These are phyloP conservation scores for Didymella pinodella DNA, from an alignment of 2,329 filamentous ascomycete genomes.

Conservation along the genomic window DNA sequence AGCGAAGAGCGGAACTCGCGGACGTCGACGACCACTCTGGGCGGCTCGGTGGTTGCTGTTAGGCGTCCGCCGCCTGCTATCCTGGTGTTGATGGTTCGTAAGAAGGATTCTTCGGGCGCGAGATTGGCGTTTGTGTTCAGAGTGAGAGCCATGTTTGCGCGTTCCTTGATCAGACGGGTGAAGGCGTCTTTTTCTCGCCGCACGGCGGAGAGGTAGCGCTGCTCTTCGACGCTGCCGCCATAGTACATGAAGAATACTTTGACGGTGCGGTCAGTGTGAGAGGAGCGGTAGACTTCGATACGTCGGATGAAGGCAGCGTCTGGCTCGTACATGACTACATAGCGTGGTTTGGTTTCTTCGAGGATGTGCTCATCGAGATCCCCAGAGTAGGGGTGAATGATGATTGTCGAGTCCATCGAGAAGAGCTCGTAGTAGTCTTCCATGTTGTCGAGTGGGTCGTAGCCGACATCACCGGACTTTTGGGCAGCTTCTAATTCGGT, in stretches of 20 bases:
- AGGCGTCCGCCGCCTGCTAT: slow-evolving; percentile 93
- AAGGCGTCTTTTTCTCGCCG: slow-evolving; percentile 97
- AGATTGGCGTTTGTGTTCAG: slow-evolving; percentile 71
- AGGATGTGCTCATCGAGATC: slow-evolving; percentile 97
- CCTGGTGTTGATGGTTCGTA: slow-evolving; percentile 93
- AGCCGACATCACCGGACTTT: slow-evolving; percentile 73
- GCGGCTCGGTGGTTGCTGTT: slow-evolving; percentile 82
- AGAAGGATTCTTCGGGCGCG: slow-evolving; percentile 88
- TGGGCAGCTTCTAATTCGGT: slow-evolving; percentile 77
- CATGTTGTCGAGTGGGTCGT: slow-evolving; percentile 87
- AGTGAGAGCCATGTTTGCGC: slow-evolving; percentile 89
- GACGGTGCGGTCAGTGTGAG: slow-evolving; percentile 86
- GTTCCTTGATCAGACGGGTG: slow-evolving; percentile 91
- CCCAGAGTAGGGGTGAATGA: slow-evolving; percentile 92
- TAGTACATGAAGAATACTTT: slow-evolving; percentile 98
- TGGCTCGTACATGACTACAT: slow-evolving; percentile 99
- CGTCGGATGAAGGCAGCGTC: slow-evolving; percentile 92
- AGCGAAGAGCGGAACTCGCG: slow-evolving; percentile 94
- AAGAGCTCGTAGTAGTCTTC: slow-evolving; percentile 92
- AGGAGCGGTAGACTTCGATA: slow-evolving; percentile 94
- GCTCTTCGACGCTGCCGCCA: slow-evolving; percentile 91
- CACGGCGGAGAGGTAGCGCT: slow-evolving; percentile 87
- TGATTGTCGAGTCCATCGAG: slow-evolving; percentile 86
- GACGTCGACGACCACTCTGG: slow-evolving; percentile 91
- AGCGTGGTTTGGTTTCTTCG: slow-evolving; percentile 89